A percentile compares a stretch with the other conserved stretches of the same genome.
Evolutionary conservation across 768 basidiomycete species (phyloP).

Genomic region (Rhizopogon roseolus): DNA sequence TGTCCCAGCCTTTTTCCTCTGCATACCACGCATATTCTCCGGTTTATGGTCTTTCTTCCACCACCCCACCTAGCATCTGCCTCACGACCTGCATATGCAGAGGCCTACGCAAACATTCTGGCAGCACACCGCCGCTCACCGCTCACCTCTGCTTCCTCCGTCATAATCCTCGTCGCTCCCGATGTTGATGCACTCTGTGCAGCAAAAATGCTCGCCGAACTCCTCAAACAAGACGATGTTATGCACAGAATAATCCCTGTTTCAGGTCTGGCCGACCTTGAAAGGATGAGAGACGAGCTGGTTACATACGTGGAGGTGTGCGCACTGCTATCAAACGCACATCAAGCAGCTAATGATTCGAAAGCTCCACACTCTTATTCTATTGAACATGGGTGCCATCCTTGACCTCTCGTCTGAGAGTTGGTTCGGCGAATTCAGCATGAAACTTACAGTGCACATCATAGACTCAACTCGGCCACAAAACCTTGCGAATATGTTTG

Average conservation of each 20-base stretch:
- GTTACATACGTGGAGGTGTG: constrained; percentile 62
- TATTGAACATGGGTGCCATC: constrained; percentile 89
- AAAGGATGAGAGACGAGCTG: constrained; percentile 61
- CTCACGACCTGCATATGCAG: constrained; percentile 58
- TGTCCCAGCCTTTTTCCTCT: background rate
- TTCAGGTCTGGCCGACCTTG: constrained; percentile 76
- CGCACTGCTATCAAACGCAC: background rate
- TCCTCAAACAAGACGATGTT: constrained; percentile 92
- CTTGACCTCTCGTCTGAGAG: constrained; percentile 71
- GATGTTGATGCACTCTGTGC: constrained; percentile 93
- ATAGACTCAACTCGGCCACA: constrained; percentile 92
- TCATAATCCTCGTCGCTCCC: constrained; percentile 81
- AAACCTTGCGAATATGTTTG: constrained; percentile 84
- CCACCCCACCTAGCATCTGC: constrained; percentile 65
- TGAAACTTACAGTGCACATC: constrained; percentile 74
- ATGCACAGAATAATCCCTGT: constrained; percentile 88
- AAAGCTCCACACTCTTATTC: constrained; percentile 83
- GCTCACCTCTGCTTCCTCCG: constrained; percentile 73
- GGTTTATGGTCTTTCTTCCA: constrained; percentile 59
- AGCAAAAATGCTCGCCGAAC: constrained; percentile 79
- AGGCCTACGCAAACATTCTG: constrained; percentile 73
- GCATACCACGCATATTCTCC: background rate
- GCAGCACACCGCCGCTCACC: constrained; percentile 68
- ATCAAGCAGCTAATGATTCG: constrained; percentile 1
- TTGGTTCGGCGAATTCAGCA: constrained; percentile 73